Evolutionary conservation across 2,329 filamentous ascomycete species (phyloP).

Genomic region (Diaporthe citriasiana): DNA sequence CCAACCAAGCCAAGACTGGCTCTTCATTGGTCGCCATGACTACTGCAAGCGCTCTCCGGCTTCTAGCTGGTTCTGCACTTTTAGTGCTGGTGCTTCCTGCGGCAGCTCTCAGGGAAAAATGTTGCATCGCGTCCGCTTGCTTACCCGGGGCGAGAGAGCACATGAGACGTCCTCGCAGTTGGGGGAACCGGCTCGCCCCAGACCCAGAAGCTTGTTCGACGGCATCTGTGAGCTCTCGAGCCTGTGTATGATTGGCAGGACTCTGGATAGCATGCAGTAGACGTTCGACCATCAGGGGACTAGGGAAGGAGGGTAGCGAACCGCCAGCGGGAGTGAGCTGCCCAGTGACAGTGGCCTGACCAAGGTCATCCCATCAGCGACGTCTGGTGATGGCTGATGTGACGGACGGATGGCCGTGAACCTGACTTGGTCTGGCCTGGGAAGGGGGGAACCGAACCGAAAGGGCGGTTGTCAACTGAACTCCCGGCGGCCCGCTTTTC

Average conservation of each 20-base stretch:
- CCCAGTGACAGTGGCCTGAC: slow-evolving; percentile 15
- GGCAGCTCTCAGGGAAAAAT: slow-evolving; percentile 17
- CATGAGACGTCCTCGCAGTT: slow-evolving; percentile 28
- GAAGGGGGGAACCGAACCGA: background rate
- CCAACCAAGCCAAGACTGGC: background rate
- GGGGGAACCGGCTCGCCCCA: background rate
- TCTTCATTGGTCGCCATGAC: background rate
- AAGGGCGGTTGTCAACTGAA: slow-evolving; percentile 25
- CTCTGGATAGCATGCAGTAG: background rate
- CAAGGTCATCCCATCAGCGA: slow-evolving; percentile 4
- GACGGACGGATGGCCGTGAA: background rate
- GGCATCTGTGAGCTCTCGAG: background rate
- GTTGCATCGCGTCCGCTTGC: slow-evolving; percentile 27
- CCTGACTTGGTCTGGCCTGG: background rate
- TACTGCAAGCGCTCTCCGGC: slow-evolving; percentile 8
- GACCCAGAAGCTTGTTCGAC: slow-evolving; percentile 7
- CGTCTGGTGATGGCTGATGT: slow-evolving; percentile 20
- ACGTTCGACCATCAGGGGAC: background rate
- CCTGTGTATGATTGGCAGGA: slow-evolving; percentile 1
- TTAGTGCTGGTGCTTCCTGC: slow-evolving; percentile 21
- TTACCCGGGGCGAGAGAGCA: background rate
- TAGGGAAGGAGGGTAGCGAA: background rate
- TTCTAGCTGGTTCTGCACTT: slow-evolving; percentile 30
- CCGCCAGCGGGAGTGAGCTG: background rate
- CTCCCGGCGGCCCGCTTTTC: slow-evolving; percentile 34